Conservation (phyloP, 495 filamentous ascomycete species). For the Sabuloglossum arenarium region DNA sequence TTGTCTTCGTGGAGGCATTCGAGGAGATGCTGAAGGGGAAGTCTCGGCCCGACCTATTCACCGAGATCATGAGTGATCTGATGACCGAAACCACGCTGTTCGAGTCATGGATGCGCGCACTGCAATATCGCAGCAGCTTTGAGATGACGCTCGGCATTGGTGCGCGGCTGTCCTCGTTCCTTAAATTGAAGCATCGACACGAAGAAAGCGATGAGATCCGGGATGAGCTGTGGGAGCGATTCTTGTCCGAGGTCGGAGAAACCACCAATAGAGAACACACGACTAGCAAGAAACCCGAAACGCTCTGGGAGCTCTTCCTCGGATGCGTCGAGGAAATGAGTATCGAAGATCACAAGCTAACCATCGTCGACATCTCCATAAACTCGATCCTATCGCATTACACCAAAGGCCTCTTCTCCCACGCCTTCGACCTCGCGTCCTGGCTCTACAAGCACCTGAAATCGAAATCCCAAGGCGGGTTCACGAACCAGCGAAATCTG, state of each 20-base stretch:
- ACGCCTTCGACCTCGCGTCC: too few relatives aligned
- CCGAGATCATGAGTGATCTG: constrained; percentile 35
- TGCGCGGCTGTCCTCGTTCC: constrained; percentile 30
- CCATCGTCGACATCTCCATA: too few relatives aligned
- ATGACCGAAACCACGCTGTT: constrained; percentile 35
- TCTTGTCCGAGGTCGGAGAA: constrained; percentile 16
- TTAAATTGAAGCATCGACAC: constrained; percentile 24
- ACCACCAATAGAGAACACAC: too few relatives aligned
- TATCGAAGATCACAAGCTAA: too few relatives aligned
- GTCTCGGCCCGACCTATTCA: neutral
- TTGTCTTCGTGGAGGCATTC: constrained; percentile 39
- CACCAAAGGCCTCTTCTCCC: too few relatives aligned
- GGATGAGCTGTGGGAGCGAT: constrained; percentile 4
- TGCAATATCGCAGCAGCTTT: constrained; percentile 21
- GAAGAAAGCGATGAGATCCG: constrained; percentile 16
- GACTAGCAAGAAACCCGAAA: constrained; percentile 7
- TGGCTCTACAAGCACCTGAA: too few relatives aligned
- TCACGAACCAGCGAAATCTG: too few relatives aligned
- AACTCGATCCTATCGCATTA: too few relatives aligned
- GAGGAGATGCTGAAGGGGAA: constrained; percentile 21
- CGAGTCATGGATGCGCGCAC: constrained; percentile 28
- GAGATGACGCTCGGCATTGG: constrained; percentile 28
- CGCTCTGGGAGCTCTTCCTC: constrained; percentile 9
- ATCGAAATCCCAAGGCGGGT: too few relatives aligned
- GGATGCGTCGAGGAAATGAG: constrained; percentile 8